Evolutionary conservation across 2,329 filamentous ascomycete genomes (phyloP).

Genomic region (Curvularia verruculosa): DNA sequence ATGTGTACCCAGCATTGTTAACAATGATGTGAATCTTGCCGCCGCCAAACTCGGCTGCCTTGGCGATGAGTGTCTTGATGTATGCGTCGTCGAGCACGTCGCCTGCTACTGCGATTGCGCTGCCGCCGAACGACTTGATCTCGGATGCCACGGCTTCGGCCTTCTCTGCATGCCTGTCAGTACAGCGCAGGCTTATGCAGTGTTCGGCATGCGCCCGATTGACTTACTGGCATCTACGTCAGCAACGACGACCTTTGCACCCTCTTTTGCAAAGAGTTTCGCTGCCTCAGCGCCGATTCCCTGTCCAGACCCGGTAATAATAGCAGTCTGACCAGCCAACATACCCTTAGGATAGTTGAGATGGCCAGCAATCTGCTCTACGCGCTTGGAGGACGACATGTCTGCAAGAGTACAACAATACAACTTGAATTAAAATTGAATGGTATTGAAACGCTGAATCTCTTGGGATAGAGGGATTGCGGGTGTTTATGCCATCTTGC

Average conservation of each 20-base stretch:
- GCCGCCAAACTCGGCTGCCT: constrained; percentile 77
- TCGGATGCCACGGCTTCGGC: constrained; percentile 68
- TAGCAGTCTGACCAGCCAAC: constrained; percentile 79
- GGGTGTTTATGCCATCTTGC: constrained; percentile 6
- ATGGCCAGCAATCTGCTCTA: constrained; percentile 75
- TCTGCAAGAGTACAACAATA: background rate
- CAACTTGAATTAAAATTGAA: background rate
- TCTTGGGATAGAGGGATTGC: background rate
- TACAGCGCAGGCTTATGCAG: constrained; percentile 21
- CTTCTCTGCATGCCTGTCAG: constrained; percentile 62
- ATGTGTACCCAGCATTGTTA: constrained; percentile 91
- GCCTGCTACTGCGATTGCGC: constrained; percentile 75
- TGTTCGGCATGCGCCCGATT: background rate
- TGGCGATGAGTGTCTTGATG: constrained; percentile 72
- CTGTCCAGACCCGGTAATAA: constrained; percentile 85
- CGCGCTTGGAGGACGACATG: constrained; percentile 51
- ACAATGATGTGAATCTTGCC: constrained; percentile 92
- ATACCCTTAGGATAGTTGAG: constrained; percentile 83
- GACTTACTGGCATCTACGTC: constrained; percentile 75
- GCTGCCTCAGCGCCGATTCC: constrained; percentile 88
- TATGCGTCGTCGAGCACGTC: constrained; percentile 77
- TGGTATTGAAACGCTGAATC: background rate
- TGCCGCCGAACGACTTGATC: constrained; percentile 71
- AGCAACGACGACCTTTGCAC: constrained; percentile 80
- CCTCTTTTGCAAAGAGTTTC: constrained; percentile 83